Conservation (phyloP, 179 eudicot species). For the Gypsophila paniculata region DNA sequence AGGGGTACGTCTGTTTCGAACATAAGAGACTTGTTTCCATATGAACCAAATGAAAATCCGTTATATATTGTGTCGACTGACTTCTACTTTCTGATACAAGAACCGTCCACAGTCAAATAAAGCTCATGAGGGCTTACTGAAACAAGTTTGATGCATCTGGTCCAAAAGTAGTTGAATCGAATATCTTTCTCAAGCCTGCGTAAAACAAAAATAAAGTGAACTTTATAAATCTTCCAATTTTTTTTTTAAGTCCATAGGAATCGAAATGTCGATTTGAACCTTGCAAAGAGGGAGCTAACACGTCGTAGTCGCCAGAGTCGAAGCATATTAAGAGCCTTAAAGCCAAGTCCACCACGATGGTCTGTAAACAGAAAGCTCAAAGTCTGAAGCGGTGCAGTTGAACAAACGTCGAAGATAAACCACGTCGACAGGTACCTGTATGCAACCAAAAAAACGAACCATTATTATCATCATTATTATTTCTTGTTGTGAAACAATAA, state of each 20-base stretch:
- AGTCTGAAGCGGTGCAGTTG: slow-evolving; percentile 71
- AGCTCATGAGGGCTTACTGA: slow-evolving; percentile 51
- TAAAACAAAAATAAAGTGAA: no score
- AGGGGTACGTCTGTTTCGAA: no score
- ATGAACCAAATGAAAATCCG: no score
- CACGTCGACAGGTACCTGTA: slow-evolving; percentile 81
- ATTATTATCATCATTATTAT: background rate
- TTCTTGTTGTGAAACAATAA: no score
- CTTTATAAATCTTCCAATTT: no score
- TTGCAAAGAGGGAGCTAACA: slow-evolving; percentile 85
- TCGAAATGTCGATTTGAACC: no score
- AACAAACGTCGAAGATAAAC: slow-evolving; percentile 76
- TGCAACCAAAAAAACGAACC: background rate
- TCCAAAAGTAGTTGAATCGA: slow-evolving; percentile 86
- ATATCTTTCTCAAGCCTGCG: slow-evolving; percentile 91
- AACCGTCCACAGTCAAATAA: no score
- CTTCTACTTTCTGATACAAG: no score
- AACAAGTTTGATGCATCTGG: slow-evolving; percentile 75
- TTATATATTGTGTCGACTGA: no score
- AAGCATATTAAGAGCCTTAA: slow-evolving; percentile 74
- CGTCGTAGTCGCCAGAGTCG: slow-evolving; percentile 88
- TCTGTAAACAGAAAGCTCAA: slow-evolving; percentile 52
- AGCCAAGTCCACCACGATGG: slow-evolving; percentile 55
- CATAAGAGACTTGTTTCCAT: no score
- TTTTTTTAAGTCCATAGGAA: no score